phyloP scores from a whole-genome alignment of 2,329 filamentous ascomycete genomes.

The Sclerotiophoma versabilis region DNA sequence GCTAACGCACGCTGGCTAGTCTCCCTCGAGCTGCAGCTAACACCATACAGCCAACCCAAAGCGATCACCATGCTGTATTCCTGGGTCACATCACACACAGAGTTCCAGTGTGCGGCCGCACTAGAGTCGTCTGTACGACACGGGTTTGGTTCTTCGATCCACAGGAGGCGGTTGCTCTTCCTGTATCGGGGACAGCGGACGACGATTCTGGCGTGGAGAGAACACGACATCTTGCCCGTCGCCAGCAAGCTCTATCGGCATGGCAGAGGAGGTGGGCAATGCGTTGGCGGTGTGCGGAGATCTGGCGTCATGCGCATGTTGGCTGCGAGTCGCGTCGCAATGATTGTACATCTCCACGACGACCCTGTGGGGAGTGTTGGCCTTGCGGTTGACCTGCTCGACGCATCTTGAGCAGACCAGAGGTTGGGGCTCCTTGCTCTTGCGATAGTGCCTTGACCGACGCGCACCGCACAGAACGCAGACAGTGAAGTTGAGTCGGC shows the following conservation, averaged over 20 bases:
- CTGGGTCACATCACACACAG: no score
- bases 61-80: no score
- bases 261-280: not conserved
- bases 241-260: not conserved
- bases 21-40: no score
- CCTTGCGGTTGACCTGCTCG: not conserved
- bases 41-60: no score
- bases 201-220: not conserved
- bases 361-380: not conserved
- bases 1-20: no score
- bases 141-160: not conserved
- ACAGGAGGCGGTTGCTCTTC: not conserved
- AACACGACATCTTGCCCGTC: not conserved
- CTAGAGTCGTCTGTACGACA: not conserved
- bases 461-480: not conserved
- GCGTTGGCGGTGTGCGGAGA: not conserved
- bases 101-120: not conserved
- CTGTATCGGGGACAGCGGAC: not conserved
- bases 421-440: not conserved
- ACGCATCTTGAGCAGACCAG: not conserved
- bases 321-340: not conserved
- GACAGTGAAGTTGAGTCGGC: not conserved
- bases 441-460: not conserved
- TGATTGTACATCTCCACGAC: not conserved
- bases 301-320: not conserved